Evolutionary conservation across 2,329 filamentous ascomycete species (phyloP), one percentile per base, ranked within the genome.

Genomic region (Pyrenochaeta sp.): DNA sequence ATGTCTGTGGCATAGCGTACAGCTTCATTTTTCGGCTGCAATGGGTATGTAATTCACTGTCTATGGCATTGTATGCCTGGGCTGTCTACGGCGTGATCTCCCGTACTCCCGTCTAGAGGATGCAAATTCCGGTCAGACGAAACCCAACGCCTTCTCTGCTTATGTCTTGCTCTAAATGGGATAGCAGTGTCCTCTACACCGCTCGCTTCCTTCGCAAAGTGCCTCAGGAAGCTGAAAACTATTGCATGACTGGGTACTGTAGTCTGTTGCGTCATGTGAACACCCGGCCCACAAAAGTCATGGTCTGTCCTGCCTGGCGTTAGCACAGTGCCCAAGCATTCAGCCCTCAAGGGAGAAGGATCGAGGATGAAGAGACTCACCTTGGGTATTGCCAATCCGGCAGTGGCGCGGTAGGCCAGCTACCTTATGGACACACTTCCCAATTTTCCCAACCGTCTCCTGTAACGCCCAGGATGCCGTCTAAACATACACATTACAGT

Each of bases 381-480:
- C 37, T 42, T 54, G 43, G 40, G 17, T 45, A 54, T 47, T 45
- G 45, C 44, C 30, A 33, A 29, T 36, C 12, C 35, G 49, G 53
- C 44, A 51, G 45, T 48, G 51, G 46, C 58, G 54, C 42, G 55
- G 61, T 64, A 67, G 62, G 53, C 64, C 62, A 63, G 65, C 60
- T 68, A 67, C 64, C 52, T 56, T 53, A 31, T 40, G 49, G 45
- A 36, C 32, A 17, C 41, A 11, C 23, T 18, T 30, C 23, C n/a
- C 37, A 36, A 37, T 7, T 20, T 36, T 32, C 20, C 33, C 27
- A n/a, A 17, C 20, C 29, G n/a, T 15, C 18, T 10, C 33, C 44
- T 20, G 32, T 11, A 40, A 20, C 7, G 29, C 27, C 17, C 11
- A 33, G 3, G 20, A 42, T 31, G 30, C 32, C 11, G 35, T 27